A percentile compares a stretch with the other conserved stretches of the same genome.
Conservation (phyloP, 2,329 filamentous ascomycete species). For the Penicillium paneum region DNA sequence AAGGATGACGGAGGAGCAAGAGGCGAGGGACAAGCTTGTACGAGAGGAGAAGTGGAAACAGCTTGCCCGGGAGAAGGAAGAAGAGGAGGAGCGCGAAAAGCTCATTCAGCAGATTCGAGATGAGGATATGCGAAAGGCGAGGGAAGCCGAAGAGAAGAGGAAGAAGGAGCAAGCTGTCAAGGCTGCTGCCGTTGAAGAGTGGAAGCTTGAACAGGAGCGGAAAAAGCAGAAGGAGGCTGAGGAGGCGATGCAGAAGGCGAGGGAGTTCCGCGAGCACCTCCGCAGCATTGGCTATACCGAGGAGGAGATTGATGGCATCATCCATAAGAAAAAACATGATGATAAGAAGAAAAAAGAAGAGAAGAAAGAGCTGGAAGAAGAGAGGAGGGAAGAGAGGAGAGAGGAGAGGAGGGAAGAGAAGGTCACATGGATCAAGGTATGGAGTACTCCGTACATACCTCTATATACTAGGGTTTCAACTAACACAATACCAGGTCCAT, state of each 20-base stretch:
- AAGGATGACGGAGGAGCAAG: conserved; percentile 25
- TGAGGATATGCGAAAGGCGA: conserved; percentile 25
- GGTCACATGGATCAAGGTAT: conserved; percentile 47
- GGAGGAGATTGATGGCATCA: conserved; percentile 42
- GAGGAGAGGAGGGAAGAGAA: conserved; percentile 31
- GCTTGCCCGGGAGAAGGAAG: conserved; percentile 32
- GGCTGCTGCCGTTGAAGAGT: conserved; percentile 42
- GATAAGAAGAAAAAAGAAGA: conserved; percentile 31
- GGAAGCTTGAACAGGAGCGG: conserved; percentile 33
- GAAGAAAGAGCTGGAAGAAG: conserved; percentile 30
- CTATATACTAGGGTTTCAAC: background rate
- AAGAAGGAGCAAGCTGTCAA: conserved; percentile 36
- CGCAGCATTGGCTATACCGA: conserved; percentile 41
- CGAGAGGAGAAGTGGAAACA: conserved; percentile 5
- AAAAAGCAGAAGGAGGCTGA: conserved; percentile 31
- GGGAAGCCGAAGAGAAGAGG: conserved; percentile 40
- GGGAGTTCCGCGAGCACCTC: conserved; percentile 38
- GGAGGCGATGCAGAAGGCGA: conserved; percentile 30
- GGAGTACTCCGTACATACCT: background rate
- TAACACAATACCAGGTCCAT: conserved; percentile 38
- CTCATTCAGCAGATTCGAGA: background rate
- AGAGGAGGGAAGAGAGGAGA: conserved; percentile 40
- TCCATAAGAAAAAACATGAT: conserved; percentile 41
- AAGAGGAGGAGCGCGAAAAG: conserved; percentile 4
- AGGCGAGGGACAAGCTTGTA: conserved; percentile 29